A percentile compares a stretch with the other conserved stretches of the same genome.
phyloP scores from a whole-genome alignment of 2,329 filamentous ascomycete genomes.

The Pseudophaeomoniella oleicola region DNA sequence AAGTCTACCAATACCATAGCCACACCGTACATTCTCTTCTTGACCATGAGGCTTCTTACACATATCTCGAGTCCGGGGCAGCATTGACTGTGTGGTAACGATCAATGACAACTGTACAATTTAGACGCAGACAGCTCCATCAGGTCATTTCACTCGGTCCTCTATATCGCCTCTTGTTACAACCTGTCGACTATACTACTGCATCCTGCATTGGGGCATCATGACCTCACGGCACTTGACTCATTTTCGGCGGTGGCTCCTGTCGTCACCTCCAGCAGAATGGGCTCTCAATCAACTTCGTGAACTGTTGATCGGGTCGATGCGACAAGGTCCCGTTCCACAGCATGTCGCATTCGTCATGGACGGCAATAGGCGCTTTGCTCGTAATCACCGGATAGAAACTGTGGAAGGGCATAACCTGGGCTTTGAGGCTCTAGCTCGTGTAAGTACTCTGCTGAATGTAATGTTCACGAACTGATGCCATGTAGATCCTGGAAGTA shows the following conservation, averaged over 20 bases:
- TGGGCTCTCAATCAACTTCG: constrained; percentile 68
- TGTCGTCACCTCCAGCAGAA: constrained; percentile 81
- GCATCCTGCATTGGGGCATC: background rate
- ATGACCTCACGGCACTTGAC: constrained; percentile 4
- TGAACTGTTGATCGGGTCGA: constrained; percentile 72
- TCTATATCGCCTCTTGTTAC: no score
- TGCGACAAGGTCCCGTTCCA: constrained; percentile 82
- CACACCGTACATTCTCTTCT: no score
- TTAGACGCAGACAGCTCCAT: no score
- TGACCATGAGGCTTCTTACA: background rate
- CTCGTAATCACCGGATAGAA: constrained; percentile 79
- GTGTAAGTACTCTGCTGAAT: constrained; percentile 37
- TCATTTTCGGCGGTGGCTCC: constrained; percentile 53
- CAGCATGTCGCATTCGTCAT: constrained; percentile 98
- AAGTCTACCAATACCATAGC: no score
- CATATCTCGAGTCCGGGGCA: no score
- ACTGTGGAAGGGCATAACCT: constrained; percentile 91
- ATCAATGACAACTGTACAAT: no score
- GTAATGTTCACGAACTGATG: constrained; percentile 4
- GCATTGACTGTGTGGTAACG: no score
- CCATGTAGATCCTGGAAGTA: constrained; percentile 67
- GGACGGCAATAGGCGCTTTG: constrained; percentile 94
- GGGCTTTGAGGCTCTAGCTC: constrained; percentile 86
- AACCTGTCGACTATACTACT: no score
- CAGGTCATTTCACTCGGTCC: no score